Evolutionary conservation across 495 filamentous ascomycete species (phyloP), one percentile per base, ranked within the genome.

Genomic region (Gamarada debralockiae): DNA sequence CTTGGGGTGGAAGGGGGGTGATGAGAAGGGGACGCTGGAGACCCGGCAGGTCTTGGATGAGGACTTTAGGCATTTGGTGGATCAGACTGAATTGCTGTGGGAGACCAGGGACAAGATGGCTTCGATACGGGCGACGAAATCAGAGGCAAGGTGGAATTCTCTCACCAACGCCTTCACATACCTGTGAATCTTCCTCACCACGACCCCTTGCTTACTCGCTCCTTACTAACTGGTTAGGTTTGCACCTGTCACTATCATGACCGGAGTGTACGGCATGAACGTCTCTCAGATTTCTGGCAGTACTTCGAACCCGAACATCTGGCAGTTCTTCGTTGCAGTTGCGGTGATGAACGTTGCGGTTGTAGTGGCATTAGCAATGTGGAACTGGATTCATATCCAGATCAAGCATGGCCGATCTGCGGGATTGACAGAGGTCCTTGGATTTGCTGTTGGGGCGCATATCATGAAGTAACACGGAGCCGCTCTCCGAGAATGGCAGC

Each of bases 221-320:
- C 20, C 6, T n/a, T 18, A n/a, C 8, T 10, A 6, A 23, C 3
- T 15, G 14, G n/a, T 6, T 14, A 63, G 54, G 24, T 65, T 65
- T 43, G 60, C 54, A 18, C 62, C 62, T 13, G 33, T 65, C n/a
- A 57, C 62, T 7, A 51, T 65, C 21, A 55, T 65, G 14, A 46
- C 53, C 7, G 60, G 60, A 25, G 33, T 63, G 29, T 65, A 63
- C 29, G 62, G 62, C 17, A 65, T 65, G 62, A 65, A 65, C 34
- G 62, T 65, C 13, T 52, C 56, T 0, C 40, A 65, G 38, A 60
- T 65, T 13, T 55, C 55, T 5, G 57, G 60, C 13, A 29, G 14
- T 17, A 29, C 37, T 15, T 43, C 51, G 0, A 62, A 58, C 29
- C 62, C 60, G 3, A 44, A 48, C 41, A 63, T 65, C 22, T 65